Percentiles rank a stretch among this genome's conserved stretches.
phyloP scores from a whole-genome alignment of 108 stramenopile genomes.

The Mediolabrus comicus region DNA sequence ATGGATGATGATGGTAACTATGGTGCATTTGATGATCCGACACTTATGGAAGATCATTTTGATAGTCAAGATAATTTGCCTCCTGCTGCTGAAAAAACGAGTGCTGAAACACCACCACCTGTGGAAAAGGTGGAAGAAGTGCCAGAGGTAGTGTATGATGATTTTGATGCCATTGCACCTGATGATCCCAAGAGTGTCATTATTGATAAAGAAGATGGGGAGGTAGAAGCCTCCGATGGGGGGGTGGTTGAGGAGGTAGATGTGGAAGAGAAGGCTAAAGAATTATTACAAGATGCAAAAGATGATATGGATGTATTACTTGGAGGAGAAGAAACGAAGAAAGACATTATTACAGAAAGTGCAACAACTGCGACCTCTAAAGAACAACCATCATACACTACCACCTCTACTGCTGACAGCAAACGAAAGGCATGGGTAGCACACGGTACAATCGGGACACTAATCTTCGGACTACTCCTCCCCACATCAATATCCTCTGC shows the following conservation, averaged over 20 bases:
- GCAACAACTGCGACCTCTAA: too few species aligned
- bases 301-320: neutral
- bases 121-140: neutral
- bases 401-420: neutral
- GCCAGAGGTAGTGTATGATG: neutral
- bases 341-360: neutral
- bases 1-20: too few species aligned
- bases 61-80: neutral
- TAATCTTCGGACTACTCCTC: conserved; percentile 44
- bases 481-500: conserved; percentile 57
- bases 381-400: too few species aligned
- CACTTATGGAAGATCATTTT: neutral
- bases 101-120: neutral
- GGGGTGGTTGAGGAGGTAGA: neutral
- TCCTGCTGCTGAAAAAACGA: too few species aligned
- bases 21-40: neutral
- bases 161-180: neutral
- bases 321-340: neutral
- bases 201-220: neutral
- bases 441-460: conserved; percentile 52
- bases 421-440: conserved; percentile 14
- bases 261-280: neutral
- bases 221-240: neutral
- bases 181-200: neutral
- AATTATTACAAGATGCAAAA: neutral